A percentile compares a stretch with the other conserved stretches of the same genome.
phyloP scores from a whole-genome alignment of 192 early-diverging fungal species.

The Entrophospora sp. region DNA sequence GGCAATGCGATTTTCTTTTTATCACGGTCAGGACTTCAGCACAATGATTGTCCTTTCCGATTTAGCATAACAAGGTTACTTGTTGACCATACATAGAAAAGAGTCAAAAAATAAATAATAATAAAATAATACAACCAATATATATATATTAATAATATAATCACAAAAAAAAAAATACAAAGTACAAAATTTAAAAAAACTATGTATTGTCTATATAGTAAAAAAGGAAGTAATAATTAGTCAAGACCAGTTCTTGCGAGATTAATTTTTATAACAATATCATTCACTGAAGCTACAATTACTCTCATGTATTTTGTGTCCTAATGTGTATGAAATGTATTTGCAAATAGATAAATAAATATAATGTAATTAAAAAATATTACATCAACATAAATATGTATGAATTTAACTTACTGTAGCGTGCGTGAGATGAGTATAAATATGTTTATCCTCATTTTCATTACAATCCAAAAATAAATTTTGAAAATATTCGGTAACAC shows the following conservation, averaged over 20 bases:
- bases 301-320: conserved; percentile 47
- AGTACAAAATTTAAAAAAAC: too few species aligned
- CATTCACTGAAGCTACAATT: conserved; percentile 42
- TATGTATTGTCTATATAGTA: too few species aligned
- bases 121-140: too few species aligned
- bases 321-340: conserved; percentile 13
- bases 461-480: conserved; percentile 33
- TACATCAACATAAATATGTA: background rate
- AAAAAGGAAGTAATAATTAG: too few species aligned
- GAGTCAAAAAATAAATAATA: too few species aligned
- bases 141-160: too few species aligned
- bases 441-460: conserved; percentile 35
- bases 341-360: background rate
- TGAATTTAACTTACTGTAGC: conserved; percentile 32
- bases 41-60: too few species aligned
- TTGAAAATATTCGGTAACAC: conserved; percentile 40
- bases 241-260: conserved; percentile 37
- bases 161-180: too few species aligned
- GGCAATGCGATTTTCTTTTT: too few species aligned
- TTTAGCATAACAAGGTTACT: too few species aligned
- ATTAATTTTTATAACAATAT: conserved; percentile 40
- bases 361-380: background rate
- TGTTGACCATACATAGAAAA: too few species aligned
- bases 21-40: too few species aligned
- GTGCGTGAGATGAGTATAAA: conserved; percentile 40